Conservation (phyloP, 116 monocot genomes). For the Zostera marina region DNA sequence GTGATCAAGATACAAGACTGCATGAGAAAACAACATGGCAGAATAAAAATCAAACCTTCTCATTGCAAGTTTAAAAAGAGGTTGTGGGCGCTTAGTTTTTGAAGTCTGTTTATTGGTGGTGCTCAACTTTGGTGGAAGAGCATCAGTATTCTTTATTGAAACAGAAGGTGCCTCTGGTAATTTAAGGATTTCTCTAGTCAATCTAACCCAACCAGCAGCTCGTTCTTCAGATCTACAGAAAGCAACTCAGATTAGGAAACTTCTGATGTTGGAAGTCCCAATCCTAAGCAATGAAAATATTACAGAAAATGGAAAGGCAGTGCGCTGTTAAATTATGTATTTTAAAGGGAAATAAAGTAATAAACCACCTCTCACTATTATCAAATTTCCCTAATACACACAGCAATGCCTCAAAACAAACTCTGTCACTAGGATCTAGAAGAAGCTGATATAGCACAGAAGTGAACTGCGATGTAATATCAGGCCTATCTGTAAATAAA, state of each 20-base stretch:
- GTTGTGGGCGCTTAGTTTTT: slow-evolving; percentile 81
- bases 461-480: slow-evolving; percentile 76
- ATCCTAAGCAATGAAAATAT: too few relatives aligned
- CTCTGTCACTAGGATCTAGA: slow-evolving; percentile 96
- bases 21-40: not conserved
- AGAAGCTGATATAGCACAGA: slow-evolving; percentile 94
- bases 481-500: slow-evolving; percentile 71
- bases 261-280: not conserved
- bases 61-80: slow-evolving; percentile 95
- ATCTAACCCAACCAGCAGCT: slow-evolving; percentile 95
- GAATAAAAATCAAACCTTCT: slow-evolving; percentile 47
- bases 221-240: slow-evolving; percentile 76
- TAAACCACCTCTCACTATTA: slow-evolving; percentile 66
- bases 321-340: not conserved
- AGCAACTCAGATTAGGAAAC: slow-evolving; percentile 1
- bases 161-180: slow-evolving; percentile 96
- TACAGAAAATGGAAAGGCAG: too few relatives aligned
- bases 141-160: slow-evolving; percentile 34
- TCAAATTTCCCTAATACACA: slow-evolving; percentile 97
- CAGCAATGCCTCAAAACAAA: slow-evolving; percentile 94
- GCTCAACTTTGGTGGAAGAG: slow-evolving; percentile 44
- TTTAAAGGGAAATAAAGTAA: slow-evolving; percentile 2
- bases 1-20: not conserved
- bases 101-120: slow-evolving; percentile 54
- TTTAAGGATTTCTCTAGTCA: slow-evolving; percentile 95